phyloP scores from a whole-genome alignment of 441 rosid species.

The Arabidopsis lyrata region DNA sequence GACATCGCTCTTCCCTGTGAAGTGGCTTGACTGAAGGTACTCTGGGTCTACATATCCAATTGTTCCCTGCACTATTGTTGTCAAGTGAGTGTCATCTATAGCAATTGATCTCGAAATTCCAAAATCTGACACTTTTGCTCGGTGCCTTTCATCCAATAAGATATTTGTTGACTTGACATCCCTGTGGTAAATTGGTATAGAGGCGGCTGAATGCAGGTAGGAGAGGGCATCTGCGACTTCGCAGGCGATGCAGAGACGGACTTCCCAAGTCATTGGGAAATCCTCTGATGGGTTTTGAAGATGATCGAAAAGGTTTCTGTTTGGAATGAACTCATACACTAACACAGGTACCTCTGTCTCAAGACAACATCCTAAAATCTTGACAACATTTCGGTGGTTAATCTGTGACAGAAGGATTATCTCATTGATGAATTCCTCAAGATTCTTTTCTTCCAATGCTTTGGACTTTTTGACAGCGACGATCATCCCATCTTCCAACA shows the following conservation, averaged over 20 bases:
- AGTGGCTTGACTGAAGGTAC: constrained; percentile 57
- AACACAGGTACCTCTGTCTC: constrained; percentile 59
- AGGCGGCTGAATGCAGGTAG: constrained; percentile 65
- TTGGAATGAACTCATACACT: constrained; percentile 57
- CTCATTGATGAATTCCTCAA: constrained; percentile 59
- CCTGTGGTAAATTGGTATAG: constrained; percentile 58
- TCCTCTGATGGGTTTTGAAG: constrained; percentile 44
- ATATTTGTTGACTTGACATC: constrained; percentile 62
- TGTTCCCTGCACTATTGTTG: constrained; percentile 56
- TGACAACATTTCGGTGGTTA: constrained; percentile 59
- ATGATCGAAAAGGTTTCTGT: constrained; percentile 50
- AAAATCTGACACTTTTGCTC: constrained; percentile 57
- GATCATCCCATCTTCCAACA: constrained; percentile 57
- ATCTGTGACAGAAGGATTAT: constrained; percentile 53
- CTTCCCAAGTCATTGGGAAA: constrained; percentile 50
- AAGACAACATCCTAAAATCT: constrained; percentile 58
- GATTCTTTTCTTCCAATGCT: constrained; percentile 41
- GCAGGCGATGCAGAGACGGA: constrained; percentile 48
- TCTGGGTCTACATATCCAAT: constrained; percentile 62
- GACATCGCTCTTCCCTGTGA: constrained; percentile 43
- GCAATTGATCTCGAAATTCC: constrained; percentile 57
- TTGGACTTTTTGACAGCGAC: constrained; percentile 58
- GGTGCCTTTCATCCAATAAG: constrained; percentile 50
- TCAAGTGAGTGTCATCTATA: constrained; percentile 53
- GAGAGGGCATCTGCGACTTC: constrained; percentile 62